Evolutionary conservation across 2,329 filamentous ascomycete species (phyloP), one percentile per base, ranked within the genome.

Genomic region (Arthrinium puccinioides): DNA sequence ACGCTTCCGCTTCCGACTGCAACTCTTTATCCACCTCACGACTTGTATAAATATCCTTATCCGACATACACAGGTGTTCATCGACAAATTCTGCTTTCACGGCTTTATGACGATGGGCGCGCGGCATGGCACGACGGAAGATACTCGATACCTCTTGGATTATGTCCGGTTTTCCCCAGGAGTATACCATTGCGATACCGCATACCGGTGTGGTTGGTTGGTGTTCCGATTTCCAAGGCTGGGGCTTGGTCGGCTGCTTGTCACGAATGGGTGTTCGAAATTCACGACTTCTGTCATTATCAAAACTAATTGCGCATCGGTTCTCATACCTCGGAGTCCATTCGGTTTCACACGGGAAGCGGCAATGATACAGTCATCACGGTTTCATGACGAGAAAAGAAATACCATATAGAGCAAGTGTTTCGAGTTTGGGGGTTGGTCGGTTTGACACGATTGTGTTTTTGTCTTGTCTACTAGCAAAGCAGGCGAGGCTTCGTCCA

Each of bases 371-470:
- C 59, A 60, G 59, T 64, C 59, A 62, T 66, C 59, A 70, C 61
- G 67, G 66, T 56, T 36, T 70, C 60, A 72, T 67, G 63, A 67
- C 63, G 54, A 60, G 60, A 57, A 61, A 64, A 63, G n/a, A 60
- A 63, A 67, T 67, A 59, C 50, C 59, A 68, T 70, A 71, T 74
- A 73, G 69, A 69, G 57, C 59, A 58, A 63, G 59, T 62, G 55
- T 60, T 55, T 58, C 56, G 56, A 56, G 52, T 53, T 50, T 54
- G 46, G 54, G 48, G 55, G 51, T 54, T 49, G n/a, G n/a, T n/a
- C n/a, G n/a, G n/a, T n/a, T n/a, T n/a, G n/a, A n/a, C n/a, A 23
- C 31, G 53, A 53, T 54, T 49, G 48, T 46, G 44, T 50, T 53
- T 59, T 51, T 57, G 56, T 66, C 61, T 16, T 26, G 61, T 58